Percentiles rank a stretch among this genome's conserved stretches.
phyloP scores from a whole-genome alignment of 2,329 filamentous ascomycete species.

The Sporothrix curviconia region DNA sequence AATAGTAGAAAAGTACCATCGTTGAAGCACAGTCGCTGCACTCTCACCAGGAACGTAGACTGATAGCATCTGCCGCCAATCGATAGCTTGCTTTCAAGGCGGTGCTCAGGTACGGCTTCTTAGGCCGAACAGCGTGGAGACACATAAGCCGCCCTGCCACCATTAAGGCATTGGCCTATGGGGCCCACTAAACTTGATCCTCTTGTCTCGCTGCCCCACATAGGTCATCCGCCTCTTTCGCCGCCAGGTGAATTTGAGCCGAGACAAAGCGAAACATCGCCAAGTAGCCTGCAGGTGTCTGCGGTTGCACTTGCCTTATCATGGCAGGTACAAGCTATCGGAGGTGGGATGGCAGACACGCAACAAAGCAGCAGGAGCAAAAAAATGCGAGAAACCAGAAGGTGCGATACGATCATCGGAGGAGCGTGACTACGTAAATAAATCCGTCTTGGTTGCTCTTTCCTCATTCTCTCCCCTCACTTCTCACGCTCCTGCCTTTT shows the following conservation, averaged over 20 bases:
- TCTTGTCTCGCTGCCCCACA: not conserved
- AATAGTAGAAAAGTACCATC: not conserved
- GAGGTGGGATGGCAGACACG: not conserved
- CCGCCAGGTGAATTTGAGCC: constrained; percentile 18
- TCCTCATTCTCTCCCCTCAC: not conserved
- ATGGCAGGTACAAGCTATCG: constrained; percentile 5
- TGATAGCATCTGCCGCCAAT: too few species aligned
- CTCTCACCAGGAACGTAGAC: too few species aligned
- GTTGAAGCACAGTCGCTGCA: too few species aligned
- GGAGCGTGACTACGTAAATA: not conserved
- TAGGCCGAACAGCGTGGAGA: constrained; percentile 6
- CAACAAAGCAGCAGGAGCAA: not conserved
- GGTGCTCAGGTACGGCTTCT: too few species aligned
- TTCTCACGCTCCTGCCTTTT: not conserved
- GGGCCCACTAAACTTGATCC: not conserved
- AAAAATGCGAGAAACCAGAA: not conserved
- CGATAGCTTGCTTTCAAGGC: too few species aligned
- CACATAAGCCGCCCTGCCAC: not conserved
- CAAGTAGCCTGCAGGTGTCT: not conserved
- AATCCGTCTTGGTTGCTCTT: not conserved
- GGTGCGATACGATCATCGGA: constrained; percentile 10
- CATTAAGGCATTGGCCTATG: constrained; percentile 9
- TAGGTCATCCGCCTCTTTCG: not conserved
- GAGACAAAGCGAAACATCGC: constrained; percentile 24
- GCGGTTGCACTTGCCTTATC: constrained; percentile 4